These are phyloP conservation scores for Phytophthora fragariae DNA, from an alignment of 352 stramenopile species.

Conservation along the genomic window DNA sequence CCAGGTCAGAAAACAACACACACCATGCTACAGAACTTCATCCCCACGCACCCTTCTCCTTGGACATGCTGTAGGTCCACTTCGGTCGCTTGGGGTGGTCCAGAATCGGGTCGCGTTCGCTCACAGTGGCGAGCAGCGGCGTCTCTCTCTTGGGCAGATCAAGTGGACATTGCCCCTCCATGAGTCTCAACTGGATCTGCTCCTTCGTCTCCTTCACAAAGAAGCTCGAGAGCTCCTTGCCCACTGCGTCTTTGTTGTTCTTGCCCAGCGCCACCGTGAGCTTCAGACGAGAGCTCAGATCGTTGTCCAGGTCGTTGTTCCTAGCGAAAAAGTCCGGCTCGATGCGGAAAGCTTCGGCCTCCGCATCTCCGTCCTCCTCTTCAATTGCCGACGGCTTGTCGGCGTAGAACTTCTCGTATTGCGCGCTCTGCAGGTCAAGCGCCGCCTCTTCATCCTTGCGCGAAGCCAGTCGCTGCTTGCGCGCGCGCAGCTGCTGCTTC, in stretches of 20 bases:
- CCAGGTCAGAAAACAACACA: neutral
- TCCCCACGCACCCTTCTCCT: slow-evolving; percentile 68
- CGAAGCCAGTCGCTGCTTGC: slow-evolving; percentile 78
- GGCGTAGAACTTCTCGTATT: slow-evolving; percentile 60
- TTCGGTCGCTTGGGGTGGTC: slow-evolving; percentile 75
- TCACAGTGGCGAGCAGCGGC: slow-evolving; percentile 67
- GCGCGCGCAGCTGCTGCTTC: slow-evolving; percentile 82
- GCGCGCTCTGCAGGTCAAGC: slow-evolving; percentile 62
- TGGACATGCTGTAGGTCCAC: slow-evolving; percentile 88
- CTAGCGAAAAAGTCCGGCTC: slow-evolving; percentile 72
- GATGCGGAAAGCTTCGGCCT: slow-evolving; percentile 53
- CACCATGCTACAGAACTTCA: neutral
- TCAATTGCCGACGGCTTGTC: slow-evolving; percentile 36
- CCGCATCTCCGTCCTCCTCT: slow-evolving; percentile 34
- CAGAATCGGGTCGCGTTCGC: slow-evolving; percentile 67
- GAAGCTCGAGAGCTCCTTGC: slow-evolving; percentile 86
- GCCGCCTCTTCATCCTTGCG: slow-evolving; percentile 68
- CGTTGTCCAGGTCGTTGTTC: slow-evolving; percentile 72
- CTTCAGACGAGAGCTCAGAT: slow-evolving; percentile 74
- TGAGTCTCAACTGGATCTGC: slow-evolving; percentile 86
- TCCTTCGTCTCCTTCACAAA: slow-evolving; percentile 91
- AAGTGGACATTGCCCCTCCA: slow-evolving; percentile 81
- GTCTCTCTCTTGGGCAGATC: slow-evolving; percentile 59
- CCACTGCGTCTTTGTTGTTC: slow-evolving; percentile 83
- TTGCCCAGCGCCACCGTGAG: slow-evolving; percentile 84